These are phyloP conservation scores for Isabelozyma heimii DNA, from an alignment of 805 yeast genomes.

Conservation along the genomic window DNA sequence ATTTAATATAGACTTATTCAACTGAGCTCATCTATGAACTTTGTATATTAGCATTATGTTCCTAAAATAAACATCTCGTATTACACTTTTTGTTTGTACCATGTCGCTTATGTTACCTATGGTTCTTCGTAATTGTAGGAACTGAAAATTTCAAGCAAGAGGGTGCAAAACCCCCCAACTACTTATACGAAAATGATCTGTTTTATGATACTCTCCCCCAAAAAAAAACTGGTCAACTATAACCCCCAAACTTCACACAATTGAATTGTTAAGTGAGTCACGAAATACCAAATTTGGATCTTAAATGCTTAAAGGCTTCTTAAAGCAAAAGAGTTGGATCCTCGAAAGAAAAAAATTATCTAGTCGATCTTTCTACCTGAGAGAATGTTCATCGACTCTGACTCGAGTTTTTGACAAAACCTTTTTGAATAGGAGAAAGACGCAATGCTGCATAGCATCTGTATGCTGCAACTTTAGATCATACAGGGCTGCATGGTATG, in stretches of 20 bases:
- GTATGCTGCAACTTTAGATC: background rate
- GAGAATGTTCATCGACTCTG: background rate
- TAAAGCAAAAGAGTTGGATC: no score
- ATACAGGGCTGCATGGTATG: background rate
- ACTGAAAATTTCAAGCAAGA: no score
- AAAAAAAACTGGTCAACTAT: no score
- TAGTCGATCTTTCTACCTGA: background rate
- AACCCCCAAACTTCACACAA: background rate
- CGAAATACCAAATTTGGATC: background rate
- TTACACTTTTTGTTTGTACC: no score
- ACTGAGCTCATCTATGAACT: background rate
- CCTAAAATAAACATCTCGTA: background rate
- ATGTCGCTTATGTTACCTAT: no score
- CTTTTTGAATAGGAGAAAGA: background rate
- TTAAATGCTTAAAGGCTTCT: no score
- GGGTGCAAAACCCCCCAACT: no score
- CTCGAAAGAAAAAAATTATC: no score
- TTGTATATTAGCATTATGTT: background rate
- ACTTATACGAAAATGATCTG: no score
- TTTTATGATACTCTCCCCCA: no score
- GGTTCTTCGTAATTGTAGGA: no score
- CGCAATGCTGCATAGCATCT: background rate
- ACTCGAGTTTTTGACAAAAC: background rate
- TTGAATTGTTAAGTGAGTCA: background rate
- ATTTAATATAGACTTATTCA: background rate